A percentile compares a stretch with the other conserved stretches of the same genome.
These are phyloP conservation scores for Sicyos edulis DNA, from an alignment of 306 rosid species.

Conservation along the genomic window DNA sequence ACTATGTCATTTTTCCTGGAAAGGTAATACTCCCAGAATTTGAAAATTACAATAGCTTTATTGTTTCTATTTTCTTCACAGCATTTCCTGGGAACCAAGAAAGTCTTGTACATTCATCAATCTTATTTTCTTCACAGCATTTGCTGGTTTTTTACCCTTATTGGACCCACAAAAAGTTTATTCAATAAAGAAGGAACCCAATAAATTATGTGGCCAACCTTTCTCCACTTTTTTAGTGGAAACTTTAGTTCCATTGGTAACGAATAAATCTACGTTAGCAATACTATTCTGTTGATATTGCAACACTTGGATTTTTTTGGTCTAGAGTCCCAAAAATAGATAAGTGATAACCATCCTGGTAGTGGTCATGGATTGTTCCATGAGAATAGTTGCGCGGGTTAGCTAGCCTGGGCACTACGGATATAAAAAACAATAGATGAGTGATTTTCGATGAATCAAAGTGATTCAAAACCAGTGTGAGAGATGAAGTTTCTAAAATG, in stretches of 20 bases:
- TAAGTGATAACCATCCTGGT: too few species aligned
- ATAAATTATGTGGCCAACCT: background rate
- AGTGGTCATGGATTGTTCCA: too few species aligned
- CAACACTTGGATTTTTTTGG: background rate
- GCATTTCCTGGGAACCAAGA: background rate
- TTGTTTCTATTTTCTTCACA: background rate
- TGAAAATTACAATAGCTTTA: background rate
- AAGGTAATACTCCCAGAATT: background rate
- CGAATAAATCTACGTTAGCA: background rate
- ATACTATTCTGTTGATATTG: background rate
- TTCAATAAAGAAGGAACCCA: background rate
- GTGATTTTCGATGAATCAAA: background rate
- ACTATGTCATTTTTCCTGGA: background rate
- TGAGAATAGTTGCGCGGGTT: too few species aligned
- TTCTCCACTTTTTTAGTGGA: background rate
- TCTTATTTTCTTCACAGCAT: too few species aligned
- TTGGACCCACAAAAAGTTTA: background rate
- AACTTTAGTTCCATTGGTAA: conserved; percentile 1
- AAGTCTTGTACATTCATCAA: background rate
- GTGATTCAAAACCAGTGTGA: too few species aligned
- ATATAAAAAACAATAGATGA: too few species aligned
- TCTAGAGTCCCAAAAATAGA: too few species aligned
- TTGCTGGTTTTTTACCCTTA: background rate
- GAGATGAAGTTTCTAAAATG: too few species aligned
- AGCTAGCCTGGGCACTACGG: too few species aligned